Conservation (phyloP, 2,329 filamentous ascomycete genomes). For the Colletotrichum horii region DNA sequence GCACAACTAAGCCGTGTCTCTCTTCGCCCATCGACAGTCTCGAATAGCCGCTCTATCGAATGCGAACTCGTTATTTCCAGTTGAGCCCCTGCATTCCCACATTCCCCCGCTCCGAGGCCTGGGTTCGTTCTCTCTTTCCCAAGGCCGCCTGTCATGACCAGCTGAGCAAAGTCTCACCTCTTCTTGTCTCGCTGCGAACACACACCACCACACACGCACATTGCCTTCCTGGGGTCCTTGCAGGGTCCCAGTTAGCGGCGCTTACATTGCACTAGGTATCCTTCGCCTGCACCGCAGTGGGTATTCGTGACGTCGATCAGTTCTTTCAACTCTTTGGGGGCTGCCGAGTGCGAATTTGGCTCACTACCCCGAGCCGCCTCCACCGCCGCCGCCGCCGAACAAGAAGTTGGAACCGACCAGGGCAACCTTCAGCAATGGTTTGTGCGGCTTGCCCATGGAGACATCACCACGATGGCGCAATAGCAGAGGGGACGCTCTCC, state of each 20-base stretch:
- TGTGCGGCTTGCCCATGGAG: neutral
- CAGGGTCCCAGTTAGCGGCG: slow-evolving; percentile 19
- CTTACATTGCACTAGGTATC: slow-evolving; percentile 6
- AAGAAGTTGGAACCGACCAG: neutral
- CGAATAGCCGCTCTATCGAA: neutral
- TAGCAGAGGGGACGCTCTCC: neutral
- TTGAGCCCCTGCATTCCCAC: neutral
- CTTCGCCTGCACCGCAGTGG: neutral
- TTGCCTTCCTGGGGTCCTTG: neutral
- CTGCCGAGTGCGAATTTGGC: neutral
- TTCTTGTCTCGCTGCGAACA: neutral
- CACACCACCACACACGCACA: neutral
- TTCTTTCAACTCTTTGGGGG: slow-evolving; percentile 10
- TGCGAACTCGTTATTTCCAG: neutral
- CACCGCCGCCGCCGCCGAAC: neutral
- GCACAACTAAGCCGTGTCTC: neutral
- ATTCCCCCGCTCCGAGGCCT: neutral
- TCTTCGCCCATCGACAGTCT: neutral
- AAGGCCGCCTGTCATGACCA: neutral
- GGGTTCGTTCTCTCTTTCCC: neutral
- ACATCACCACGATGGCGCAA: neutral
- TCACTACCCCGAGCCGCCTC: neutral
- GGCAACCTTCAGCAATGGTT: neutral
- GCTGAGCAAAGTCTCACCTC: neutral
- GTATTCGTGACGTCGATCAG: slow-evolving; percentile 19